Base-by-base conservation (phyloP, 2,329 filamentous ascomycete genomes). In the Leptosphaerulina australis region DNA sequence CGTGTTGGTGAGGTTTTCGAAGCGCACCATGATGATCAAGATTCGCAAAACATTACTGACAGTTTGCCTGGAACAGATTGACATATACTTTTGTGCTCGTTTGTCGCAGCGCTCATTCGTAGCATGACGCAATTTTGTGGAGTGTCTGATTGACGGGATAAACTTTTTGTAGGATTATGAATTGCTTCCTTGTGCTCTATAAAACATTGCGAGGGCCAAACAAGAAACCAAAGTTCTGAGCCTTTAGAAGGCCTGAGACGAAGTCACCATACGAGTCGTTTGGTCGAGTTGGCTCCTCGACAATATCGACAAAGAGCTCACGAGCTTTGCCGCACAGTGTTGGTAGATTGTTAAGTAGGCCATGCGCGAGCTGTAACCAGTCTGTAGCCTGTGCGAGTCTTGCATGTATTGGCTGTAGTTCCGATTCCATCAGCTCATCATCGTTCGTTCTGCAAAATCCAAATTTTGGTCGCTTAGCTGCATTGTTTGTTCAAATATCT, bases 351-450 rank as follows among this genome's bases (percentile, higher is more conserved):
- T 34, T 38, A 10, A 47, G 31, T n/a, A 47, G 25, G 9, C 44
- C 33, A 12, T 47, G 22, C 26, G 44, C 44, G 26, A 47, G 33
- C 29, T 38, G 25, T 25, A 47, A 21, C 44, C 44, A 47, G 34
- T 47, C 44, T n/a, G 44, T 25, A 17, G 39, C 44, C 2, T 30
- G 25, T 5, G 25, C 15, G 9, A 47, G 25, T 26, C 29, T 47
- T 10, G 14, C 21, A 5, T 18, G 31, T 4, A 47, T 15, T 47
- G 14, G 10, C n/a, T 24, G 24, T 7, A 30, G 12, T 20, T 30
- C 24, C 24, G n/a, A 25, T 21, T 20, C 4, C 6, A 12, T 34
- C 21, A 31, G 34, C 21, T 26, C 20, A 10, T 36, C 20, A n/a
- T 21, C 26, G 11, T 14, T 44, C 4, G 22, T 28, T 44, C 31